Conservation (phyloP, 768 basidiomycete genomes). For the Holtermannia corniformis region DNA sequence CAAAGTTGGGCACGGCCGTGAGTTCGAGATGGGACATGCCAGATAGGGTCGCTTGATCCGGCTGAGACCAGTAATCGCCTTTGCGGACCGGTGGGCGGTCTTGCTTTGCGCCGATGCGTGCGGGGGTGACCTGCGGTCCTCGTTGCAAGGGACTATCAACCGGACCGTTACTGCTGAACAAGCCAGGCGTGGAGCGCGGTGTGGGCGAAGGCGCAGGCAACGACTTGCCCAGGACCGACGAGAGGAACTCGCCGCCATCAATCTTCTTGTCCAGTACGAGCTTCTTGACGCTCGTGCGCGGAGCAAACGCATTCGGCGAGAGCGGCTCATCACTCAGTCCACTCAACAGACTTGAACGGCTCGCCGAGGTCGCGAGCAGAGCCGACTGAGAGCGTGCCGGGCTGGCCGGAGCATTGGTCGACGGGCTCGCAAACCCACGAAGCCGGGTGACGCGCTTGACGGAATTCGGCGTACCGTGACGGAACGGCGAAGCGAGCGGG, state of each 20-base stretch:
- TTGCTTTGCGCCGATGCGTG: slow-evolving; percentile 3
- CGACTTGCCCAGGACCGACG: slow-evolving; percentile 30
- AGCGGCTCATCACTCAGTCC: slow-evolving; percentile 53
- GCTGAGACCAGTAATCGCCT: slow-evolving; percentile 88
- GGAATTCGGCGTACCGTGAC: slow-evolving; percentile 29
- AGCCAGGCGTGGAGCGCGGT: slow-evolving; percentile 4
- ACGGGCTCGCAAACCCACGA: slow-evolving; percentile 37
- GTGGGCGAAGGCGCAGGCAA: slow-evolving; percentile 1
- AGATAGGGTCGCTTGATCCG: slow-evolving; percentile 62
- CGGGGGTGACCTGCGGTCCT: not conserved
- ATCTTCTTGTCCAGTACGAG: slow-evolving; percentile 78
- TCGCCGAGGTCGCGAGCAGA: slow-evolving; percentile 13
- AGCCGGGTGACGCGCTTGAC: slow-evolving; percentile 34
- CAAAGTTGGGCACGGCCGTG: slow-evolving; percentile 60
- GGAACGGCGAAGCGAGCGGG: slow-evolving; percentile 36
- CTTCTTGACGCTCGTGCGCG: slow-evolving; percentile 81
- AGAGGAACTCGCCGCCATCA: slow-evolving; percentile 24
- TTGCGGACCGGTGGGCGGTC: slow-evolving; percentile 49
- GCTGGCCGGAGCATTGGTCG: slow-evolving; percentile 15
- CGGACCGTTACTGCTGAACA: no score
- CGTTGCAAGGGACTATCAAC: not conserved
- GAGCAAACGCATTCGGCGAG: slow-evolving; percentile 59
- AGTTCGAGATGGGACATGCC: slow-evolving; percentile 64
- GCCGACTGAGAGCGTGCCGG: slow-evolving; percentile 17
- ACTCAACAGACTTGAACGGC: slow-evolving; percentile 16